A percentile compares a stretch with the other conserved stretches of the same genome.
Conservation (phyloP, 2,329 filamentous ascomycete genomes). For the Penicillium palitans region DNA sequence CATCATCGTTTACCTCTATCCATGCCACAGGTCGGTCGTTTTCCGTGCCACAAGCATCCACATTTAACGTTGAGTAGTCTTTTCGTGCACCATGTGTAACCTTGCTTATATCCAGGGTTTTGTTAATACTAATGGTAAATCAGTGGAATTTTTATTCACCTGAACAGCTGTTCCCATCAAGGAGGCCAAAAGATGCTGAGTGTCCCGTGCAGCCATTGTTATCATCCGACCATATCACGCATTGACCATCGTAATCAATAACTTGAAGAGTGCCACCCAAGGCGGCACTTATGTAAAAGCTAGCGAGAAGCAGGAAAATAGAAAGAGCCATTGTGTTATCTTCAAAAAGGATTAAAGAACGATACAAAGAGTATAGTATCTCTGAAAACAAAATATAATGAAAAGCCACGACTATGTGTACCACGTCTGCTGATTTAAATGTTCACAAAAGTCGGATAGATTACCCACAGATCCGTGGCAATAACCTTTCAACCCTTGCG, state of each 20-base stretch:
- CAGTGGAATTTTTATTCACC: not conserved
- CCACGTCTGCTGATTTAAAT: too few species aligned
- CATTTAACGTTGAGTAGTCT: not conserved
- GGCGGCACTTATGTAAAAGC: too few species aligned
- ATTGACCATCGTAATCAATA: not conserved
- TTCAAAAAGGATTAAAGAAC: too few species aligned
- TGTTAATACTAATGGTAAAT: not conserved
- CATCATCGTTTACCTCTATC: not conserved
- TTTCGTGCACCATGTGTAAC: not conserved
- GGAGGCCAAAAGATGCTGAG: not conserved
- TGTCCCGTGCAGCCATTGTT: constrained; percentile 1
- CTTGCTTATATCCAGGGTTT: not conserved
- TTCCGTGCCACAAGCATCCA: not conserved
- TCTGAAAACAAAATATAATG: too few species aligned
- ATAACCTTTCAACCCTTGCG: too few species aligned
- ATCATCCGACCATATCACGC: not conserved
- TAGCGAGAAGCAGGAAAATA: too few species aligned
- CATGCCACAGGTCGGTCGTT: not conserved
- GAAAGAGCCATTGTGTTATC: too few species aligned
- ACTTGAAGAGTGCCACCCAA: not conserved
- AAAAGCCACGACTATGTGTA: too few species aligned
- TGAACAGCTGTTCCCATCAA: not conserved
- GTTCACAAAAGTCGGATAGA: too few species aligned
- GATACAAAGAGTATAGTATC: too few species aligned
- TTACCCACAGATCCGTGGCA: too few species aligned